Base-by-base conservation (phyloP, 768 basidiomycete species). In the Leccinum obscurum region DNA sequence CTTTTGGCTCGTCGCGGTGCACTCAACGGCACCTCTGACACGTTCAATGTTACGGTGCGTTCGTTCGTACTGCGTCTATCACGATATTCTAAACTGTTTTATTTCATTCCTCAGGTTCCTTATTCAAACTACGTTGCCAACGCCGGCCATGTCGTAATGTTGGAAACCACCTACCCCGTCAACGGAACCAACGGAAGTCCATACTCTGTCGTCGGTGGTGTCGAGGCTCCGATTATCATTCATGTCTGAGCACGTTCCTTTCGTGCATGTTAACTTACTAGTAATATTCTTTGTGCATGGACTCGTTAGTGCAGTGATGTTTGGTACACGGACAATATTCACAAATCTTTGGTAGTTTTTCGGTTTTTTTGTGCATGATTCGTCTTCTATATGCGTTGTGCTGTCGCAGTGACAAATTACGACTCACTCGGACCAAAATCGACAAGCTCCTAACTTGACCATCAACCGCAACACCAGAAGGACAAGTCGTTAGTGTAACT, bases 81-180 rank as follows among this genome's bases (percentile, higher is more conserved):
- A 34, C 17, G 37, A 39, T 8, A 39, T 17, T 39, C 37, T 15
- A 22, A 24, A 10, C 1, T 30, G 30, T 48, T 22, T 37, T 70
- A 39, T 64, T 35, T 1, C 53, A 51, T 49, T 39, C 14, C 8
- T 17, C 28, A 72, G 71, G 55, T 74, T 24, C 71, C 71, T 24
- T 51, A 55, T 13, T 20, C 71, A 15, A 14, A 51, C 34, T 74
- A 72, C 58, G 62, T 64, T 26, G 41, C 67, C 26, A 60, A 62
- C 20, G 20, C 44, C 5, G 11, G 44, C 5, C 22, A 46, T 52
- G 62, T 22, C 24, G 68, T 74, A 24, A 52, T 60, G 4, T 54
- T 72, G 48, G 66, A 71, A 0, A 67, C 59, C 13, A 74, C 71
- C 11, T 72, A 61, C 55, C 52, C 72, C 9, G 2, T 56, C 58